Evolutionary conservation across 73 alveolate genomes (phyloP).

Genomic region (Paramecium pentaurelia): DNA sequence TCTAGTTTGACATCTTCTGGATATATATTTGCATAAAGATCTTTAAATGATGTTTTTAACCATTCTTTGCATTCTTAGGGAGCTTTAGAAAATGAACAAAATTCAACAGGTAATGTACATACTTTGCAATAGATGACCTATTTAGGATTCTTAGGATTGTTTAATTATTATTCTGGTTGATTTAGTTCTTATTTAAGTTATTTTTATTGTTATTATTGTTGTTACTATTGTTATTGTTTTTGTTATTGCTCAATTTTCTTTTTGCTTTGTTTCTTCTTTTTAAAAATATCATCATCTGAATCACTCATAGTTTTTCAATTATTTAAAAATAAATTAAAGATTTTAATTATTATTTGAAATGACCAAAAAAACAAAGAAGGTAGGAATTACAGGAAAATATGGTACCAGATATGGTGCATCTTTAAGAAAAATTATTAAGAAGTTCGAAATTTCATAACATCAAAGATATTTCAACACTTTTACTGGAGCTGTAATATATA

Average conservation of each 20-base stretch:
- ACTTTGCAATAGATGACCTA: background rate
- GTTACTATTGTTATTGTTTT: background rate
- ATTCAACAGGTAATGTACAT: constrained; percentile 39
- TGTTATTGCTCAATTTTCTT: background rate
- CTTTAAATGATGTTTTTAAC: background rate
- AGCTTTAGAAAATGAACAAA: background rate
- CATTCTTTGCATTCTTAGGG: background rate
- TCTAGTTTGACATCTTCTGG: background rate
- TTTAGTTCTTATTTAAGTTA: background rate
- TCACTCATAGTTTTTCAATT: constrained; percentile 17
- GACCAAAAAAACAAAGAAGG: constrained; percentile 95
- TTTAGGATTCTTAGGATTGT: background rate
- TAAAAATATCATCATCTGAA: constrained; percentile 17
- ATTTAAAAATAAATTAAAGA: constrained; percentile 36
- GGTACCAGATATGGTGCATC: constrained; percentile 96
- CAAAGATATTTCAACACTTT: constrained; percentile 87
- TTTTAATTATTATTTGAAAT: constrained; percentile 16
- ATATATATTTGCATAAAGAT: background rate
- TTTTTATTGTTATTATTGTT: background rate
- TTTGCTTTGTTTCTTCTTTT: constrained; percentile 6
- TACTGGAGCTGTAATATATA: constrained; percentile 84
- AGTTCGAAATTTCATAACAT: constrained; percentile 90
- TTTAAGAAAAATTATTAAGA: constrained; percentile 91
- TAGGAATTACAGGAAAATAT: constrained; percentile 95
- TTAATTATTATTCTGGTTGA: background rate